Conservation (phyloP, 495 filamentous ascomycete species). For the Trichoderma asperelloides region DNA sequence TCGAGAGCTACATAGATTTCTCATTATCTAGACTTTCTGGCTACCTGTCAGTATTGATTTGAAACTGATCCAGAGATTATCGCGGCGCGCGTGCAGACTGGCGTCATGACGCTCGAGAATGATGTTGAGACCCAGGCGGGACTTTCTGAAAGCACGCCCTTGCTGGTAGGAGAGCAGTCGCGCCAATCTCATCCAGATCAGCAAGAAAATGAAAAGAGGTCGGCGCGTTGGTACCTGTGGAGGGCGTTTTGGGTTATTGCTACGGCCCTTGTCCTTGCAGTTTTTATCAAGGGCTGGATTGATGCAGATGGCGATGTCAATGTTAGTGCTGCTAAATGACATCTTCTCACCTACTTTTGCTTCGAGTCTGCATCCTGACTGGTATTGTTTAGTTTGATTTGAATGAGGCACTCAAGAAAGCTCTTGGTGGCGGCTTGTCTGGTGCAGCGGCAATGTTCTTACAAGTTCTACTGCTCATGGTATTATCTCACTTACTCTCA, state of each 20-base stretch:
- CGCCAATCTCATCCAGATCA: neutral
- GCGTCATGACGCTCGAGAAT: neutral
- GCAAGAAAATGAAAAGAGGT: neutral
- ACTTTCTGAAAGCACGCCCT: neutral
- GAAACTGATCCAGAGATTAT: neutral
- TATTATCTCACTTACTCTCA: constrained; percentile 8
- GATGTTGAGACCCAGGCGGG: neutral
- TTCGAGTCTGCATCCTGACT: neutral
- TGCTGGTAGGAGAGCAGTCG: neutral
- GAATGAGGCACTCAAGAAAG: constrained; percentile 18
- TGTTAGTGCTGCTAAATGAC: constrained; percentile 11
- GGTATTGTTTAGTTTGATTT: constrained; percentile 20
- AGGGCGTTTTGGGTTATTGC: constrained; percentile 18
- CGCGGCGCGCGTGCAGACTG: neutral
- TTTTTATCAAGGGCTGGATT: constrained; percentile 27
- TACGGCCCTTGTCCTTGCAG: constrained; percentile 13
- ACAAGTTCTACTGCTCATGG: constrained; percentile 29
- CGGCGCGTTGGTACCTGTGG: constrained; percentile 16
- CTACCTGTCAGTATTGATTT: neutral
- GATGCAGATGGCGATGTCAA: constrained; percentile 23
- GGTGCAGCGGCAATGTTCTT: constrained; percentile 28
- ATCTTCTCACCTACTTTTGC: neutral
- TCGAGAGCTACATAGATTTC: neutral
- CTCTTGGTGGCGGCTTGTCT: constrained; percentile 24
- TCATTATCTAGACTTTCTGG: neutral